Base-by-base conservation (phyloP, 257 asterid genomes). In the Penstemon eatonii region DNA sequence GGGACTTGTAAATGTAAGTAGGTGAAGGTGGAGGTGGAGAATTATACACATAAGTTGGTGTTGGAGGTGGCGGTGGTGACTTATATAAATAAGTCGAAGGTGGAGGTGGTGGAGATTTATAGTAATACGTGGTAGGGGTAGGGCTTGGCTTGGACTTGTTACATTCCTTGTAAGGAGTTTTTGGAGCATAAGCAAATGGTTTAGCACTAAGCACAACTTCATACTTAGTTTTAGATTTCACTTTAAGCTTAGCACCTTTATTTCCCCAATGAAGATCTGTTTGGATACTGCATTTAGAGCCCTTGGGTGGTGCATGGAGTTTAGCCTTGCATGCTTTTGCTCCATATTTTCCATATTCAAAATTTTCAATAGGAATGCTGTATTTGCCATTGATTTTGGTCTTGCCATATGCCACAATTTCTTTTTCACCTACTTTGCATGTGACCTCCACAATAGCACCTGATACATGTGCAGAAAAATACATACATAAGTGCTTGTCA, bases 391-490 rank as follows among this genome's bases (percentile, higher is more conserved):
- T 89, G 53, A 73, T 81, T 68, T 89, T 87, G 5, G 93, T 89
- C 36, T 76, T 79, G 7, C 96, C 96, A 58, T 84, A 89, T 63
- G 85, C 87, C 55, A 77, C 78, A 8, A 89, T 72, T 69, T 82
- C 56, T 64, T 85, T 85, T 13, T 85, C 75, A 0, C 89, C 95
- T 0, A 9, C 82, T 74, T 72, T 76, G 79, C 96, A 89, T 41
- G 82, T 84, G 10, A 89, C 89, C 66, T 85, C 93, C 67, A 89
- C 95, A 11, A 84, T 76, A 55, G 91, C 92, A 79, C 93, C 96
- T 89, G 71, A 12, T 39, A 53, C 69, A 66, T 44, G 44, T 44
- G 43, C 47, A 5, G 6, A 36, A 7, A 64, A 10, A 18, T 37
- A 4, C 18, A 62, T 44, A 0, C 2, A 25, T 15, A 0, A 62